Base-by-base conservation (phyloP, 805 yeast species). In the Metschnikowia colocasiae region DNA sequence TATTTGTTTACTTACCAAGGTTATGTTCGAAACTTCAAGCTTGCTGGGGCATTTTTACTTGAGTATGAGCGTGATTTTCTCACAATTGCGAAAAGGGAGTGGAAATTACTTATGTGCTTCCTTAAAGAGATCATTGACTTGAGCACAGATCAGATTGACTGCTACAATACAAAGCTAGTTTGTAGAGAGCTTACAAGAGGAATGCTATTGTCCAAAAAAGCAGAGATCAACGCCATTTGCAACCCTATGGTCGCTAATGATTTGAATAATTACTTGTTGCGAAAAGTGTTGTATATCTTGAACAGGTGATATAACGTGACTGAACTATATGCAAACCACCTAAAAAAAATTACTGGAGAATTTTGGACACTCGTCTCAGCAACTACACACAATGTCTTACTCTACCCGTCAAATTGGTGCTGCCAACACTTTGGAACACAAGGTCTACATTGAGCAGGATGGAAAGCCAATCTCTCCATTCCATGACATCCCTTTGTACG, bases 391-490 rank as follows among this genome's bases (percentile, higher is more conserved):
- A 25, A 85, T 86, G 92, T 71, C 81, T 56, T 92, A 85, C 83
- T 72, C 92, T 51, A 79, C 94, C 55, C 95, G 97, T 79, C 91
- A 86, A 75, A 75, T 91, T 63, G 99, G 96, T 64, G 95, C 97
- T 58, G 89, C 94, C 67, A 83, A 91, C 87, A 86, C 98, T 55
- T 80, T 89, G 61, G 98, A 92, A 63, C 87, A 83, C 87, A 87
- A 83, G 71, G 92, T 87, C 59, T 94, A 64, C 83, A 75, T 92
- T 58, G 97, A 91, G 77, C 74, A 90, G 70, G 90, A 89, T 68
- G 98, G 98, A 50, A 86, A 89, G 75, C 89, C 91, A 59, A 82
- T 94, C 54, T 91, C 97, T 54, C 87, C 98, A 46, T 90, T 92
- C 88, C 99, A 94, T 66, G 77, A 72, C 58, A 69, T 72, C 46